A percentile compares a stretch with the other conserved stretches of the same genome.
Conservation (phyloP, 2,329 filamentous ascomycete species). For the Geoglossum cookeanum region DNA sequence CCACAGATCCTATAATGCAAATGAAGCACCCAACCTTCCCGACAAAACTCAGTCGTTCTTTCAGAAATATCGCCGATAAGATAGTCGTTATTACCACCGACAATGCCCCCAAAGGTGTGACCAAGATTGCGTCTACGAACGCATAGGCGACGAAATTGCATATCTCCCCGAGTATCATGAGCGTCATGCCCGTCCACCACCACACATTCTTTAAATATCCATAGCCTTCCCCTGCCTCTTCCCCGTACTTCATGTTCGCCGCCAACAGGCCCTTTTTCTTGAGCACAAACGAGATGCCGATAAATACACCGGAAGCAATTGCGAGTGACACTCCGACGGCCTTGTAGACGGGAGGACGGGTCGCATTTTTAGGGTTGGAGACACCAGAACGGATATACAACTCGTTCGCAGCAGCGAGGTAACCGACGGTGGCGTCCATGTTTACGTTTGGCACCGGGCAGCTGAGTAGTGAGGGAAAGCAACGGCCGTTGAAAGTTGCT, state of each 20-base stretch:
- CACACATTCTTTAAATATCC: constrained; percentile 87
- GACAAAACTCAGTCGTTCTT: constrained; percentile 85
- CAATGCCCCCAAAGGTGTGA: constrained; percentile 78
- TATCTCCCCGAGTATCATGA: constrained; percentile 93
- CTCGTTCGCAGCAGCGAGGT: constrained; percentile 9
- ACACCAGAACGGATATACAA: constrained; percentile 1
- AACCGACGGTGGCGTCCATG: constrained; percentile 12
- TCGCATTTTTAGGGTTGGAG: constrained; percentile 8
- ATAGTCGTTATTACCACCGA: constrained; percentile 86
- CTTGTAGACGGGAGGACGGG: constrained; percentile 49
- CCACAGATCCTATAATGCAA: constrained; percentile 79
- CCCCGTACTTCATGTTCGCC: constrained; percentile 91
- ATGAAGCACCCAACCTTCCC: constrained; percentile 92
- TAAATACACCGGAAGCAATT: constrained; percentile 74
- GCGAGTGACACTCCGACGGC: constrained; percentile 72
- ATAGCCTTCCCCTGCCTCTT: constrained; percentile 89
- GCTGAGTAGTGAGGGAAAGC: neutral
- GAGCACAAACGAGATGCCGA: constrained; percentile 84
- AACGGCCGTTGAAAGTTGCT: neutral
- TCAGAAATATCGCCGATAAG: constrained; percentile 83
- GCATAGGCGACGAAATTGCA: constrained; percentile 97
- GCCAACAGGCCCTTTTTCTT: constrained; percentile 85
- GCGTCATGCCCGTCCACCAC: constrained; percentile 91
- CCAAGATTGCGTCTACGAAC: constrained; percentile 89
- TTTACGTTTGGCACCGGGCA: constrained; percentile 4